Evolutionary conservation across 208 protist genomes (phyloP), one percentile per base, ranked within the genome.

Genomic region (Trypanosoma scelopori): DNA sequence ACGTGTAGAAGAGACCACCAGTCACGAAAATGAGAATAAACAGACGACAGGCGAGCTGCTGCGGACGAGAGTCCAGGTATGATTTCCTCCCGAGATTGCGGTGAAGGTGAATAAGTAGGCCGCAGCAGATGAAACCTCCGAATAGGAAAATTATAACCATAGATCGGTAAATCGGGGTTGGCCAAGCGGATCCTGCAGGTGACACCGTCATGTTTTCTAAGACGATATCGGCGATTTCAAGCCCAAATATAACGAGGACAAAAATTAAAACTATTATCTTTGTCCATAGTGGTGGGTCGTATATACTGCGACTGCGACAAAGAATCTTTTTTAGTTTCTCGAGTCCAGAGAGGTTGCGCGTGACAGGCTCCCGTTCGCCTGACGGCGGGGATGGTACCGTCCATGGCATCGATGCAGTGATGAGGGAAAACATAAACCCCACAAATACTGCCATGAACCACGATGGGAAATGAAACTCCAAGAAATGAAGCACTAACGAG

Each of bases 361-460:
- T 68, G 9, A 43, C 30, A 53, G 35, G 1, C 15, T 41, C 28
- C 43, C 69, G 69, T 1, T 46, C 16, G 22, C 16, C 1, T 16
- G 46, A 51, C 53, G 56, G 68, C 30, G 37, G 45, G 79, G 85
- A 92, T 30, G 62, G 53, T 81, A 92, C 86, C 5, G 37, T 47
- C 81, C 87, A 92, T 30, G 62, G 53, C 83, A 92, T 87, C 5
- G 91, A 89, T 22, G 87, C 81, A 5, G 84, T 92, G 56, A 94
- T 85, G n/a, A 92, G 81, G 28, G 87, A 85, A 58, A 92, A 75
- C 82, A 94, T 94, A 70, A 91, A 94, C 0, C 76, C 78, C 15
- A 91, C 55, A 5, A 71, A 41, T 39, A 96, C 61, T 32, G 84
- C 78, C 47, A 87, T 59, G 62, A 93, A 96, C 79, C 85, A 92